phyloP scores from a whole-genome alignment of 2,329 filamentous ascomycete genomes.

The Epichloe amarillans region DNA sequence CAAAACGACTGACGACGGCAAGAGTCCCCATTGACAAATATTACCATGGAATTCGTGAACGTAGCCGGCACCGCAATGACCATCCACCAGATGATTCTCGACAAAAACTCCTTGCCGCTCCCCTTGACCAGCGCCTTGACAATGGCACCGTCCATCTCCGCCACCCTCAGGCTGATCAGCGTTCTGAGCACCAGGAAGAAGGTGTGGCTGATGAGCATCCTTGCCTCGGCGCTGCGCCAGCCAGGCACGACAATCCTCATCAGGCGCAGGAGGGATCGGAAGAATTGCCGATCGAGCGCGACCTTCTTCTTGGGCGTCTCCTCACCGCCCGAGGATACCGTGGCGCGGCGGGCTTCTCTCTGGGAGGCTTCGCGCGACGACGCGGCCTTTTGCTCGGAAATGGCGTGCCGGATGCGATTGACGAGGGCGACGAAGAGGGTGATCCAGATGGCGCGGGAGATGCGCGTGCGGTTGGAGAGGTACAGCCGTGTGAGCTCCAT shows the following conservation, averaged over 20 bases:
- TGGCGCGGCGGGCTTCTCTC: conserved; percentile 33
- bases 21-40: too few relatives aligned
- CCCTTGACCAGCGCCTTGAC: conserved; percentile 89
- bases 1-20: neutral
- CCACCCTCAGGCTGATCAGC: conserved; percentile 87
- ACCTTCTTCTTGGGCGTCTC: conserved; percentile 58
- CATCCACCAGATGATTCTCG: conserved; percentile 96
- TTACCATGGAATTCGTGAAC: conserved; percentile 96
- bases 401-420: conserved; percentile 81
- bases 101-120: conserved; percentile 78
- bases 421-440: conserved; percentile 67
- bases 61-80: conserved; percentile 87
- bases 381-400: conserved; percentile 84
- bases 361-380: conserved; percentile 52
- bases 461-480: conserved; percentile 63
- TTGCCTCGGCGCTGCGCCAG: conserved; percentile 76
- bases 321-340: conserved; percentile 27
- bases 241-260: conserved; percentile 81
- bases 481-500: conserved; percentile 59
- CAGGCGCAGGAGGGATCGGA: conserved; percentile 61
- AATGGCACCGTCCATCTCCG: conserved; percentile 84
- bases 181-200: conserved; percentile 86
- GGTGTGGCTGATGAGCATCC: conserved; percentile 78
- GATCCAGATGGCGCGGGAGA: conserved; percentile 74
- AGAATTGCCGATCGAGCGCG: conserved; percentile 77